Base-by-base conservation (phyloP, 495 filamentous ascomycete species). In the Podospora fimiseda region DNA sequence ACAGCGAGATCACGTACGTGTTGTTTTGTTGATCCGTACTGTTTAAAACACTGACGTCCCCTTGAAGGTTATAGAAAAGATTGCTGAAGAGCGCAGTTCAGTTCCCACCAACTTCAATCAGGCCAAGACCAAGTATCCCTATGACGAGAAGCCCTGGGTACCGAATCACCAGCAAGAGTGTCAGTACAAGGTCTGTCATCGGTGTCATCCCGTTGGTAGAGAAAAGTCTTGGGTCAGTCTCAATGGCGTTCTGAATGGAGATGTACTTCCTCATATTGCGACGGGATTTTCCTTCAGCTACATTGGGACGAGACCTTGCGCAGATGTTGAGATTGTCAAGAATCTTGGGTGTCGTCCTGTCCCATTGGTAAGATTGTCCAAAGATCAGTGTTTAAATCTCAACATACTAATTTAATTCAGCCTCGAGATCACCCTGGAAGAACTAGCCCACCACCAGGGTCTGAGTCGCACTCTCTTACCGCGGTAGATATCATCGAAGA, bases 151-250 rank as follows among this genome's bases (percentile, higher is more conserved):
- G 39, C 65, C 68, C 24, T 74, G 72, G 75, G 52, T 76, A 47
- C 69, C 74, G 24, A 41, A 56, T 41, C n/a, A 49, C 21, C 42
- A 56, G 0, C 39, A 56, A 1, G 74, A 76, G 50, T 86, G 82
- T 59, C 70, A 66, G 48, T 77, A 68, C 60, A 76, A 65, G 43
- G 70, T 70, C 53, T 86, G 82, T 57, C 72, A 71, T 15, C 30
- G 23, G 15, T 86, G 83, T 56, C 70, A 75, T 15, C 68, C 67
- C 23, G 65, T 60, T 24, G 71, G 66, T 11, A 56, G 59, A 16
- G 67, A 75, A 9, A 74, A 79, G 41, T 62, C 73, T 3, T 80
- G 61, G 58, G 53, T 77, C 3, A 76, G 72, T 55, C 58, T 85
- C 36, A 60, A 82, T 47, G 74, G 67, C 2, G 60, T 83, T 24